These are phyloP conservation scores for Vitis cinerea DNA, from an alignment of 164 flowering plant genomes.

Conservation along the genomic window DNA sequence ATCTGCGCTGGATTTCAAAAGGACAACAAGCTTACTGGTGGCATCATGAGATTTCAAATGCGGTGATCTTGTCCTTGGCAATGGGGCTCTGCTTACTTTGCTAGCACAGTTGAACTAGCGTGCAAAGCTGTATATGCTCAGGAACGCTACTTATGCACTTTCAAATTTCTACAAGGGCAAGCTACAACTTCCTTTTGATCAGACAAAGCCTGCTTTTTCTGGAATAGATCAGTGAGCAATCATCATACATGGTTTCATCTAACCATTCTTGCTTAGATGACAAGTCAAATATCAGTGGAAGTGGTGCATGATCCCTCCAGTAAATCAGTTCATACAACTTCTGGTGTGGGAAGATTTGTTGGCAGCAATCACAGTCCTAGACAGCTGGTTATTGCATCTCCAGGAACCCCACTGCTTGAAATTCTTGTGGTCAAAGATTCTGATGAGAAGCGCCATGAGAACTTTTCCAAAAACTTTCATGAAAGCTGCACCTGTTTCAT, in stretches of 20 bases:
- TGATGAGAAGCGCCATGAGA: conserved; percentile 23
- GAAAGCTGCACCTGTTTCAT: too few relatives aligned
- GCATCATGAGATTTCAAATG: conserved; percentile 17
- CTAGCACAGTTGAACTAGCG: conserved; percentile 44
- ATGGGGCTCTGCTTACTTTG: conserved; percentile 46
- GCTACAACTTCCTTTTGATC: conserved; percentile 55
- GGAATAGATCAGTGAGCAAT: too few relatives aligned
- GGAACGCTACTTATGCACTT: conserved; percentile 56
- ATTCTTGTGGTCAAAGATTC: conserved; percentile 78
- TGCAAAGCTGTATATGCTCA: conserved; percentile 48
- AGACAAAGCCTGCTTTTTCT: conserved; percentile 4
- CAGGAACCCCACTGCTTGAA: conserved; percentile 91
- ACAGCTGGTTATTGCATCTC: conserved; percentile 76
- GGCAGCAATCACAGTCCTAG: conserved; percentile 89
- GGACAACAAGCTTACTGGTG: too few relatives aligned
- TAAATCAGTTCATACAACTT: conserved; percentile 67
- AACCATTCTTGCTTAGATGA: too few relatives aligned
- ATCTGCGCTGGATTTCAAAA: too few relatives aligned
- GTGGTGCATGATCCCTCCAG: conserved; percentile 69
- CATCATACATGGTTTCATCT: too few relatives aligned
- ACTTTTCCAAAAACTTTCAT: too few relatives aligned
- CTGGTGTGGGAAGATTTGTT: conserved; percentile 85
- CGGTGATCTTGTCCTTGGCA: conserved; percentile 50
- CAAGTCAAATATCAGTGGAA: too few relatives aligned
- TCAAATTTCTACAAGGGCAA: conserved; percentile 56